Base-by-base conservation (phyloP, 106 monocot species). In the Platanthera zijinensis region DNA sequence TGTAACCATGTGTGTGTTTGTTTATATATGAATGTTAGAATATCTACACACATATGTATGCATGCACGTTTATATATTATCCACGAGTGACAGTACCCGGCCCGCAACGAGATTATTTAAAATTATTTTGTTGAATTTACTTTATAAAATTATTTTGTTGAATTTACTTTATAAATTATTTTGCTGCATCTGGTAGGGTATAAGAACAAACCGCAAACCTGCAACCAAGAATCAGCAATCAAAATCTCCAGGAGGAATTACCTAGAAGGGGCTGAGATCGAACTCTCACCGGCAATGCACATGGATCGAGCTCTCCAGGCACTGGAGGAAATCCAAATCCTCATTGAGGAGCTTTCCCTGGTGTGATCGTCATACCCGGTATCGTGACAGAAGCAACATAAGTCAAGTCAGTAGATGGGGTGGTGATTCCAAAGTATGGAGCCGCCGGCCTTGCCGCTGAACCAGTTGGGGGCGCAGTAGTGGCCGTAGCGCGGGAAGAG, bases 381-480 rank as follows among this genome's bases (percentile, higher is more conserved):
- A 49, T 99, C 97, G 52, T 99, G 97, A 68, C 97, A 99, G 77
- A 94, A 99, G 84, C 97, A 94, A 81, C 97, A 99, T 80, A 86
- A 94, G 32, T 99, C 97, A 4, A 99, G 79, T 91, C 91, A 94
- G 48, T 99, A 94, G 53, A 94, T 88, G 9, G 97, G 97, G 54
- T 94, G 82, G 12, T 75, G 84, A 50, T 99, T 94, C 97, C 97
- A 99, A 0, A 99, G 84, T 81, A 92, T 83, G 19, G 89, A 88
- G 3, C 97, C 97, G 2, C 78, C 80, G 73, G 88, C 93, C 88
- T 88, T 99, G 50, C 97, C 94, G 78, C 97, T 99, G 17, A 94
- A 99, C 97, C 97, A 99, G 57, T 99, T 99, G 18, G 97, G 97
- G 7, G 94, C 91, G 62, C 97, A 99, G 85, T 99, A 99, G 51